A percentile compares a stretch with the other conserved stretches of the same genome.
Conservation (phyloP, 352 stramenopile species). For the Achlya hypogyna region DNA sequence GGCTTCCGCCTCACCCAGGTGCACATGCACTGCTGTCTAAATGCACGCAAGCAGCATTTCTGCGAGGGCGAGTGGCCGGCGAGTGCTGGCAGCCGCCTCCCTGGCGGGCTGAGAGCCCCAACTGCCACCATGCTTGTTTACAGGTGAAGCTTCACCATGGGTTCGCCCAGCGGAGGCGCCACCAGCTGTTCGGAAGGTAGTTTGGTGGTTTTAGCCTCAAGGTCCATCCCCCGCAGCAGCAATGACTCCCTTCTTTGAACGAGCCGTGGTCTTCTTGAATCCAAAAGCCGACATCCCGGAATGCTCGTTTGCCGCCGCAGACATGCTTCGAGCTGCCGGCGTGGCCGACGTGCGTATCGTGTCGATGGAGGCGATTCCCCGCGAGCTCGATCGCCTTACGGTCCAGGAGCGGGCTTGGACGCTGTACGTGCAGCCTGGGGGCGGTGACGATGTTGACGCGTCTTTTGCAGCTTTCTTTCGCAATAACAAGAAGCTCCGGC, state of each 20-base stretch:
- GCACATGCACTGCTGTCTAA: no score
- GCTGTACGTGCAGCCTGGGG: not conserved
- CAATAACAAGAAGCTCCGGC: constrained; percentile 1
- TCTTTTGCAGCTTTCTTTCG: constrained; percentile 2
- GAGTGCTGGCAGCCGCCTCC: no score
- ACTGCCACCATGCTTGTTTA: no score
- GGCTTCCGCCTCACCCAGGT: not conserved
- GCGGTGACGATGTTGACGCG: constrained; percentile 8
- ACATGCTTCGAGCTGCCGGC: not conserved
- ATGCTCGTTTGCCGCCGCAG: not conserved
- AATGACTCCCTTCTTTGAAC: not conserved
- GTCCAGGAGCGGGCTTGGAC: not conserved
- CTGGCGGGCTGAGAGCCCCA: no score
- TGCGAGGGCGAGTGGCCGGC: no score
- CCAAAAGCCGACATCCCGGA: not conserved
- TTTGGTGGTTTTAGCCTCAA: not conserved
- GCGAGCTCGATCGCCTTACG: not conserved
- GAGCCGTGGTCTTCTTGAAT: not conserved
- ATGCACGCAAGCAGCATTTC: no score
- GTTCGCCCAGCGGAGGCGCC: no score
- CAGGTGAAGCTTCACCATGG: no score
- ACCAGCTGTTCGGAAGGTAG: not conserved
- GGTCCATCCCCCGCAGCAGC: not conserved
- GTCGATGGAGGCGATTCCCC: not conserved
- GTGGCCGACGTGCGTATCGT: not conserved